Evolutionary conservation across 2,329 filamentous ascomycete genomes (phyloP).

Genomic region (Aspergillus transmontanensis): DNA sequence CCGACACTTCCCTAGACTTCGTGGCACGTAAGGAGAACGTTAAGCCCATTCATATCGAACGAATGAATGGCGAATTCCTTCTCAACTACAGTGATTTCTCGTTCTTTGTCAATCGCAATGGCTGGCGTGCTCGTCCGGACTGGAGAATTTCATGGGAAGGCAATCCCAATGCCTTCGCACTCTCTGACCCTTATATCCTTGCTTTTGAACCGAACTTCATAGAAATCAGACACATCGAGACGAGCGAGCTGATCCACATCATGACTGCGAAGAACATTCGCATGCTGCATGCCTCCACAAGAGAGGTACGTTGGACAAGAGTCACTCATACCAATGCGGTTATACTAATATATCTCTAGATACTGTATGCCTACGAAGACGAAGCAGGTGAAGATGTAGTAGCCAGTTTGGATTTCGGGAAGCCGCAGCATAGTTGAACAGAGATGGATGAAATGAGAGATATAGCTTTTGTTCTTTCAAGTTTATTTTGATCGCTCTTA

Average conservation of each 20-base stretch:
- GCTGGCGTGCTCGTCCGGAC: constrained; percentile 92
- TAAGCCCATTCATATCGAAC: constrained; percentile 94
- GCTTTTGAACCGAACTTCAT: constrained; percentile 98
- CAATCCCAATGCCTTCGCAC: constrained; percentile 84
- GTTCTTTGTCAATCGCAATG: constrained; percentile 98
- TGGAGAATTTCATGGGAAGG: constrained; percentile 99
- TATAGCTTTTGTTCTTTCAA: constrained; percentile 13
- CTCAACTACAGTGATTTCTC: constrained; percentile 98
- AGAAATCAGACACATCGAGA: constrained; percentile 94
- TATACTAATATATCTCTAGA: constrained; percentile 58
- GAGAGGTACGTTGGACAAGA: constrained; percentile 70
- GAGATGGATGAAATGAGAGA: constrained; percentile 14
- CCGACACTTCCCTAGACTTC: constrained; percentile 96
- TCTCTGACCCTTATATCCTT: constrained; percentile 95
- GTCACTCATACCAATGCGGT: background rate
- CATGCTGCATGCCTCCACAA: constrained; percentile 94
- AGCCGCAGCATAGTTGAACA: constrained; percentile 35
- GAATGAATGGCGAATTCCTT: constrained; percentile 93
- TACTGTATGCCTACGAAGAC: constrained; percentile 96
- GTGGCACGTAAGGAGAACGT: constrained; percentile 91
- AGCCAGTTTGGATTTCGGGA: constrained; percentile 96
- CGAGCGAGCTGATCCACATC: constrained; percentile 85
- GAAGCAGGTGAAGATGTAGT: constrained; percentile 91
- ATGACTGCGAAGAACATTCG: constrained; percentile 95
- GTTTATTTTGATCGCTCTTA: constrained; percentile 21